phyloP scores from a whole-genome alignment of 1,284 basidiomycete genomes.

The Malassezia psittaci region DNA sequence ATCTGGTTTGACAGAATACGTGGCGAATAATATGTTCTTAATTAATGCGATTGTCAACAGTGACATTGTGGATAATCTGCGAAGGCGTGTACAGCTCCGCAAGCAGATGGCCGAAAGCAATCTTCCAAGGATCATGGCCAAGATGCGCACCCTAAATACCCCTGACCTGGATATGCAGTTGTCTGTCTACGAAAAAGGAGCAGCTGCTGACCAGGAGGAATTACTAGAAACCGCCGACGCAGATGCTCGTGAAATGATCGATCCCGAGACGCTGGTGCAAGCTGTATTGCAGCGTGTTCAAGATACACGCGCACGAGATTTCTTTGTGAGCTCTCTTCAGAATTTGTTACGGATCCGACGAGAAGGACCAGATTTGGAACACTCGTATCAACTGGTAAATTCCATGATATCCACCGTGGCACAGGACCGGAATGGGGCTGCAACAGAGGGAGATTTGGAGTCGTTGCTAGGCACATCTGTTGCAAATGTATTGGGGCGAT shows the following conservation, averaged over 20 bases:
- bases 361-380: conserved; percentile 62
- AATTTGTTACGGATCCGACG: conserved; percentile 81
- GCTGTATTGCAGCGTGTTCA: conserved; percentile 65
- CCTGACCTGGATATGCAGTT: conserved; percentile 61
- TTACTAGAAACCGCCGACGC: conserved; percentile 69
- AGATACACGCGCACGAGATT: conserved; percentile 68
- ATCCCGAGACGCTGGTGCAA: conserved; percentile 76
- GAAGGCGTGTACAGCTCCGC: conserved; percentile 72
- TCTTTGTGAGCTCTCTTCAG: conserved; percentile 83
- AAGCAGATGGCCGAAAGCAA: conserved; percentile 81
- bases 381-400: conserved; percentile 88
- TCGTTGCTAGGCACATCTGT: conserved; percentile 80
- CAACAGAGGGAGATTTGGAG: conserved; percentile 61
- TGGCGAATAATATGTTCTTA: conserved; percentile 36
- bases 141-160: conserved; percentile 62
- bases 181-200: conserved; percentile 57
- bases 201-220: conserved; percentile 69
- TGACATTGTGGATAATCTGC: conserved; percentile 51
- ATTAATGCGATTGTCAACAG: conserved; percentile 36
- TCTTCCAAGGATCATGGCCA: conserved; percentile 62
- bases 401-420: conserved; percentile 86
- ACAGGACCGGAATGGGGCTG: conserved; percentile 66
- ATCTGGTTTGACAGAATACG: conserved; percentile 60
- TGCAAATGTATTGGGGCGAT: conserved; percentile 73
- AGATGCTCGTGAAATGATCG: conserved; percentile 63